Evolutionary conservation across 805 yeast genomes (phyloP).

Genomic region (Yamadazyma paraphyllophila): DNA sequence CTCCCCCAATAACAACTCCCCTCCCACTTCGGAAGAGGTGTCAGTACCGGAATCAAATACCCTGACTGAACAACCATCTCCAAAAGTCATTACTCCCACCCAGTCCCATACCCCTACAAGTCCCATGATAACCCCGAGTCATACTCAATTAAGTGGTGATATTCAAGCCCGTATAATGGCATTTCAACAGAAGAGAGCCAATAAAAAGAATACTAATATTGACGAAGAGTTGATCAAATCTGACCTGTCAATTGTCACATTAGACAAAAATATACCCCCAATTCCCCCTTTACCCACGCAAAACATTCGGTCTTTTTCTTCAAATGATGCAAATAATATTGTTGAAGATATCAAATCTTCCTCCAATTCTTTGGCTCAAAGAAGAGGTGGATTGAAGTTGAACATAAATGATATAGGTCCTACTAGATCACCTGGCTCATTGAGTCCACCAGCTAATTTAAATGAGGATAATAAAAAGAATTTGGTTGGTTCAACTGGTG

Average conservation of each 20-base stretch:
- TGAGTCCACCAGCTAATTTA: constrained; percentile 16
- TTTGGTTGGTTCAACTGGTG: constrained; percentile 27
- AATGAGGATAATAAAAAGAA: constrained; percentile 4
- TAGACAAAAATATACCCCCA: constrained; percentile 11
- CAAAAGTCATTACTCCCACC: constrained; percentile 7
- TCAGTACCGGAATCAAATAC: not conserved
- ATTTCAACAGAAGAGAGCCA: constrained; percentile 71
- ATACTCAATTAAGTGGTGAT: constrained; percentile 54
- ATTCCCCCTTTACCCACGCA: constrained; percentile 27
- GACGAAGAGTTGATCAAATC: constrained; percentile 8
- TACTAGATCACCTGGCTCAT: constrained; percentile 17
- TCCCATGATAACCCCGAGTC: constrained; percentile 15
- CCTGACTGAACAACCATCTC: not conserved
- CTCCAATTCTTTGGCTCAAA: constrained; percentile 42
- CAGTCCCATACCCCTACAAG: constrained; percentile 13
- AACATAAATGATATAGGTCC: constrained; percentile 34
- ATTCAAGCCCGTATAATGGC: constrained; percentile 86
- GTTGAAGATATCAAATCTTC: constrained; percentile 27
- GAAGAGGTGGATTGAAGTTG: constrained; percentile 51
- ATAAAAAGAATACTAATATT: not conserved
- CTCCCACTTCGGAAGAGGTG: not conserved
- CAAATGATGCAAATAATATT: constrained; percentile 12
- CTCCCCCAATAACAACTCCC: no score
- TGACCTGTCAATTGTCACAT: constrained; percentile 5
- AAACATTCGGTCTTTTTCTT: constrained; percentile 16